Evolutionary conservation across 1,139 yeast species (phyloP), one percentile per base, ranked within the genome.

Genomic region (Suhomyces kunorum): DNA sequence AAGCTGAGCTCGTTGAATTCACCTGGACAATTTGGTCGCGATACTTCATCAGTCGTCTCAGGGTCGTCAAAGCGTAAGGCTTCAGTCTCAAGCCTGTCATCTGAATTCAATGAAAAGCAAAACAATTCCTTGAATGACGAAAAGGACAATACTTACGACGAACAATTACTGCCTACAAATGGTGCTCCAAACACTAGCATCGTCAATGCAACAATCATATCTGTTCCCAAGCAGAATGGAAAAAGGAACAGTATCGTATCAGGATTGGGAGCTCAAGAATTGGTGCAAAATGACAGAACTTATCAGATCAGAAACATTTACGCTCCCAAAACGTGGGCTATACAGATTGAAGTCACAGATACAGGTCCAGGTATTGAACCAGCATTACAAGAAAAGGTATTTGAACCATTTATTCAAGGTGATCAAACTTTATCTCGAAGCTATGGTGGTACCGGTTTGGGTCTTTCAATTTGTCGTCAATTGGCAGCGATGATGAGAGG

Each of bases 361-460:
- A 85, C 94, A 0, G 98, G 98, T 5, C 88, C 96, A 0, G 98
- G 98, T 45, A 88, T 92, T 38, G 89, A 85, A 34, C 82, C 84
- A 13, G 78, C 81, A 1, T 66, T 87, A 40, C 94, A 87, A 54
- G 84, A 83, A 34, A 83, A 84, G 49, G 92, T 92, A 1, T 92
- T 92, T 64, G 97, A 92, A 57, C 97, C 97, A 3, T 92, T 92
- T 66, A 88, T 88, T 23, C 98, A 90, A 64, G 98, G 98, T 32
- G 98, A 92, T 55, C 97, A 90, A 61, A 89, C 97, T 0, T 72
- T 90, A 27, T 85, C 95, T 3, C 74, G 96, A 59, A 87, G 90
- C 40, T 86, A 87, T 58, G 96, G 97, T 42, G 98, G 98, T 50
- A 89, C 97, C 0, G 98, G 98, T 7, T 71, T 92, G 39, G 98